A percentile compares a stretch with the other conserved stretches of the same genome.
phyloP scores from a whole-genome alignment of 2,329 filamentous ascomycete species.

The Fusarium robinianum region DNA sequence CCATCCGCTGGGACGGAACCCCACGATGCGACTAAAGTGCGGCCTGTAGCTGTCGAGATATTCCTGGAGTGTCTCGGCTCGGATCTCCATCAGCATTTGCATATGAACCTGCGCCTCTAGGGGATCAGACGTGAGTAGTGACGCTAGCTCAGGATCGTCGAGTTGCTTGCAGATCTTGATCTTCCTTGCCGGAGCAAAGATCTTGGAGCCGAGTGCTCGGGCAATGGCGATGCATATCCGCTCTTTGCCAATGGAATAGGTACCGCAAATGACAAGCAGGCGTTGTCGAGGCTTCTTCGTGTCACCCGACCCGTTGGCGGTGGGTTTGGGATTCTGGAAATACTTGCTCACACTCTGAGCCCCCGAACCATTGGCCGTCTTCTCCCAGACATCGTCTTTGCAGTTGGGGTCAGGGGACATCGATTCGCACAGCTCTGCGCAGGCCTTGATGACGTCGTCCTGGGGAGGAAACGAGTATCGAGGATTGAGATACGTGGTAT shows the following conservation, averaged over 20 bases:
- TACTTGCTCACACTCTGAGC: conserved; percentile 57
- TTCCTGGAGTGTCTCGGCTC: conserved; percentile 86
- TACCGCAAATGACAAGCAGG: conserved; percentile 89
- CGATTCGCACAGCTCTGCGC: conserved; percentile 83
- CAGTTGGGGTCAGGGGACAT: conserved; percentile 67
- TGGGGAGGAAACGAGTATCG: conserved; percentile 94
- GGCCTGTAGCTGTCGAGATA: conserved; percentile 82
- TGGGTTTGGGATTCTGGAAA: conserved; percentile 48
- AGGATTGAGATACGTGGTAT: conserved; percentile 95
- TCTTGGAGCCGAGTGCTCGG: conserved; percentile 81
- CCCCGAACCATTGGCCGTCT: conserved; percentile 47
- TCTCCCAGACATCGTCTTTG: conserved; percentile 54
- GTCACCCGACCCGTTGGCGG: conserved; percentile 39
- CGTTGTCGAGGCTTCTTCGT: conserved; percentile 52
- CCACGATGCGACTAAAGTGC: conserved; percentile 84
- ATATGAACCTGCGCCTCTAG: conserved; percentile 93
- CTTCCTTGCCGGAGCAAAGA: conserved; percentile 84
- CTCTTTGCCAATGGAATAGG: conserved; percentile 98
- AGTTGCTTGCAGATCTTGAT: conserved; percentile 82
- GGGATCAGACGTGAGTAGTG: conserved; percentile 78
- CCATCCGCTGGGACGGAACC: conserved; percentile 93
- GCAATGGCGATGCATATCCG: conserved; percentile 93
- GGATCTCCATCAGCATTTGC: conserved; percentile 94
- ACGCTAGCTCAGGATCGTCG: conserved; percentile 79
- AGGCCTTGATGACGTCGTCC: conserved; percentile 82